These are phyloP conservation scores for Penicillium tannophilum DNA, from an alignment of 495 filamentous ascomycete genomes.

Conservation along the genomic window DNA sequence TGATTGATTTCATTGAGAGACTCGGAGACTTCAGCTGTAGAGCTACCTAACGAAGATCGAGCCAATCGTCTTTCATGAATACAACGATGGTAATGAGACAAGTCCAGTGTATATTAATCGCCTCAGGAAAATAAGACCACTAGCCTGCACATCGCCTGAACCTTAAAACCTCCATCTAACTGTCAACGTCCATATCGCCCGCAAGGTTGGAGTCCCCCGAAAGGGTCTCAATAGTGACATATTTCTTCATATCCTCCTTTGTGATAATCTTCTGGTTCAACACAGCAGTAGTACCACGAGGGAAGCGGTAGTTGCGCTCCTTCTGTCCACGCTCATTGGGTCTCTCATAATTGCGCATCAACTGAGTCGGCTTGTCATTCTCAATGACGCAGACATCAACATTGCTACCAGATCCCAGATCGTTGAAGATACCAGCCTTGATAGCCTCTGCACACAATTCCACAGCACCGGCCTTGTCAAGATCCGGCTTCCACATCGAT, in stretches of 20 bases:
- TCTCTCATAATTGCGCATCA: slow-evolving; percentile 87
- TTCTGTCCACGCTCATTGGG: slow-evolving; percentile 93
- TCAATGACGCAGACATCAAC: slow-evolving; percentile 97
- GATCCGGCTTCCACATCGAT: slow-evolving; percentile 83
- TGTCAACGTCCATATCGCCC: slow-evolving; percentile 96
- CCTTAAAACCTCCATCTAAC: slow-evolving; percentile 41
- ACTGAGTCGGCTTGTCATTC: slow-evolving; percentile 79
- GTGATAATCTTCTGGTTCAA: slow-evolving; percentile 92
- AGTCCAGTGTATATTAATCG: slow-evolving; percentile 25
- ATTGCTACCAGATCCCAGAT: slow-evolving; percentile 94
- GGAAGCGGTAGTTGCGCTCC: slow-evolving; percentile 89
- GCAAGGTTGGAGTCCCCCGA: slow-evolving; percentile 56
- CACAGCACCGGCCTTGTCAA: slow-evolving; percentile 81
- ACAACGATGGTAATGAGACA: slow-evolving; percentile 15
- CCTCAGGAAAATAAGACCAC: slow-evolving; percentile 13
- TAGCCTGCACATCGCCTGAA: slow-evolving; percentile 10
- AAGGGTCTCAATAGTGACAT: slow-evolving; percentile 88
- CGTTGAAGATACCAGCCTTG: slow-evolving; percentile 98
- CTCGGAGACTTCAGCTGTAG: slow-evolving; percentile 2
- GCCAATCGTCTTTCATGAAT: slow-evolving; percentile 15
- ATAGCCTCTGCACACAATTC: slow-evolving; percentile 85
- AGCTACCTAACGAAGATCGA: background rate
- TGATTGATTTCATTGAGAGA: slow-evolving; percentile 10
- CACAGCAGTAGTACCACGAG: slow-evolving; percentile 84
- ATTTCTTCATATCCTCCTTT: slow-evolving; percentile 92